phyloP scores from a whole-genome alignment of 495 filamentous ascomycete species.

The Hypomontagnella monticulosa region DNA sequence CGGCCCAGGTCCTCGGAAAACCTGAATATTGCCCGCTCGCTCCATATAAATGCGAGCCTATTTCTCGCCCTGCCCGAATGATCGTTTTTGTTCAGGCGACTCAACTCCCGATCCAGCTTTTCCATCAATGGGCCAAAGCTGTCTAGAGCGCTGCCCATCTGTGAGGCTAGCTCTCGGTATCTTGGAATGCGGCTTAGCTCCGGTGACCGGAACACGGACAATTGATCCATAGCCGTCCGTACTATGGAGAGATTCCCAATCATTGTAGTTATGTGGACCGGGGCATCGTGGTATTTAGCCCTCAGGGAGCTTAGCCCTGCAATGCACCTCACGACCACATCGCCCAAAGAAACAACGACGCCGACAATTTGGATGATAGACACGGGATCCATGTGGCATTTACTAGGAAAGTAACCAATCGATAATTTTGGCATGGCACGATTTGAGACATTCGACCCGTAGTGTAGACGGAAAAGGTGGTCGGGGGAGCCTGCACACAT shows the following conservation, averaged over 20 bases:
- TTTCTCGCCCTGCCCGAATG: neutral
- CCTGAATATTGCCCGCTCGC: conserved; percentile 13
- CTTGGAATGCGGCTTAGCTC: neutral
- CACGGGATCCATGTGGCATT: conserved; percentile 7
- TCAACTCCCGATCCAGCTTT: neutral
- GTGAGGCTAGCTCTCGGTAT: neutral
- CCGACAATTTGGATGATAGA: conserved; percentile 20
- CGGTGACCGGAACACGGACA: neutral
- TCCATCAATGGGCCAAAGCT: conserved; percentile 1
- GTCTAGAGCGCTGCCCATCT: neutral
- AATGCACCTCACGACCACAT: conserved; percentile 25
- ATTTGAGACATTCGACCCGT: neutral
- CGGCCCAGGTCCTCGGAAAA: conserved; percentile 13
- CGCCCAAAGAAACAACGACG: conserved; percentile 13
- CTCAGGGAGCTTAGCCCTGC: conserved; percentile 1
- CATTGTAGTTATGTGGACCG: conserved; percentile 10
- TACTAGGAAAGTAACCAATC: neutral
- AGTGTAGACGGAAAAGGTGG: too few relatives aligned
- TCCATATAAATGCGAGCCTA: conserved; percentile 15
- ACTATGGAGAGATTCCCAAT: conserved; percentile 19
- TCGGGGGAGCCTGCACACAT: too few relatives aligned
- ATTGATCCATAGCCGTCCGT: conserved; percentile 9
- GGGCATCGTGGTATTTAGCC: conserved; percentile 14
- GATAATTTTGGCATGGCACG: neutral
- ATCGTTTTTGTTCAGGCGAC: neutral